Conservation (phyloP, 164 flowering plant species). For the Amborella trichopoda region DNA sequence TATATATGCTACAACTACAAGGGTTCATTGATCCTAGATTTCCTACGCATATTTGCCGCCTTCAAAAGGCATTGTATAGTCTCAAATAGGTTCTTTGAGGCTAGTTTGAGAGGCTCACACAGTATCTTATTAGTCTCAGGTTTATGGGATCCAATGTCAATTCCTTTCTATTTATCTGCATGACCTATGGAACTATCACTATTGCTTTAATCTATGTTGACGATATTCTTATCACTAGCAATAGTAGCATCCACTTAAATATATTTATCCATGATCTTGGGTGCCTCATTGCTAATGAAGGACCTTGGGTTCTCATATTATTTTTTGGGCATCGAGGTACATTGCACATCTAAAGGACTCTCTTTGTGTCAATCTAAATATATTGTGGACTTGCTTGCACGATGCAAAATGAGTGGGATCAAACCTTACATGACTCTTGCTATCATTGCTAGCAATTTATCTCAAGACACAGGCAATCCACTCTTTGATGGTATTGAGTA, state of each 20-base stretch:
- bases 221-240: background rate
- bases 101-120: background rate
- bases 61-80: conserved; percentile 1
- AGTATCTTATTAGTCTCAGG: background rate
- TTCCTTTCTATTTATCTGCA: background rate
- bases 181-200: background rate
- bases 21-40: background rate
- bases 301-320: background rate
- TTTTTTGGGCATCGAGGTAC: background rate
- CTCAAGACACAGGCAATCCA: background rate
- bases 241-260: too few species aligned
- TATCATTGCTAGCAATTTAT: too few species aligned
- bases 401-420: too few species aligned
- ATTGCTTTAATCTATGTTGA: background rate
- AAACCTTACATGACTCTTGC: background rate
- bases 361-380: background rate
- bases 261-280: too few species aligned
- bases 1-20: conserved; percentile 1
- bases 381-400: background rate
- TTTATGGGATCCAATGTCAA: background rate
- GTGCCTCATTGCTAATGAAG: too few species aligned
- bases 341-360: background rate
- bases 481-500: background rate
- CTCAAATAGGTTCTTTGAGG: background rate
- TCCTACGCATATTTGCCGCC: background rate